Conservation (phyloP, 129 eudicot genomes). For the Tagetes erecta region DNA sequence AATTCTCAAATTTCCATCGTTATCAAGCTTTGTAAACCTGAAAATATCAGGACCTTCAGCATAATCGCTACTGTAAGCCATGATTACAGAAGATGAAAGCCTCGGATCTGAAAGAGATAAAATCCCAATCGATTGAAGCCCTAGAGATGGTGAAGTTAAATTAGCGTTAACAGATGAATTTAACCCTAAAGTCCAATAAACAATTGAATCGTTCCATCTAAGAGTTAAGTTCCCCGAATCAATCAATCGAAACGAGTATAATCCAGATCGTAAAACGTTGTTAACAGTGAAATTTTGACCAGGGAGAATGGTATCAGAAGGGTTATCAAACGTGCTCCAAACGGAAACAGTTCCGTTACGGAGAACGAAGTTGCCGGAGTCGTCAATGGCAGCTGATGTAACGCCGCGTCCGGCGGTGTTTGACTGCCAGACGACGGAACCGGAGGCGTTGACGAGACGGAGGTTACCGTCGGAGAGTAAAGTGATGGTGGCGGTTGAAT, state of each 20-base stretch:
- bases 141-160: constrained; percentile 52
- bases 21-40: constrained; percentile 61
- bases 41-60: constrained; percentile 59
- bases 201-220: constrained; percentile 49
- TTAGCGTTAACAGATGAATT: constrained; percentile 50
- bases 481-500: constrained; percentile 52
- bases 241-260: constrained; percentile 50
- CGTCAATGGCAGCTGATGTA: constrained; percentile 49
- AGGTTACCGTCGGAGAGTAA: constrained; percentile 57
- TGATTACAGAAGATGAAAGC: constrained; percentile 30
- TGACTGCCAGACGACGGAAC: constrained; percentile 60
- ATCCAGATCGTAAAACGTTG: constrained; percentile 49
- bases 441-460: constrained; percentile 52
- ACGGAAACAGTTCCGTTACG: constrained; percentile 34
- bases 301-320: constrained; percentile 72
- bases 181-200: constrained; percentile 61
- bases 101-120: constrained; percentile 45
- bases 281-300: constrained; percentile 46
- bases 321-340: constrained; percentile 72
- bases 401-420: constrained; percentile 52
- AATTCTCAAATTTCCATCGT: constrained; percentile 85
- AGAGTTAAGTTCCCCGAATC: constrained; percentile 57
- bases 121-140: constrained; percentile 61
- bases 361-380: constrained; percentile 62
- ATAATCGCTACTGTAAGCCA: constrained; percentile 85